Base-by-base conservation (phyloP, 768 basidiomycete genomes). In the Lentinula edodes region DNA sequence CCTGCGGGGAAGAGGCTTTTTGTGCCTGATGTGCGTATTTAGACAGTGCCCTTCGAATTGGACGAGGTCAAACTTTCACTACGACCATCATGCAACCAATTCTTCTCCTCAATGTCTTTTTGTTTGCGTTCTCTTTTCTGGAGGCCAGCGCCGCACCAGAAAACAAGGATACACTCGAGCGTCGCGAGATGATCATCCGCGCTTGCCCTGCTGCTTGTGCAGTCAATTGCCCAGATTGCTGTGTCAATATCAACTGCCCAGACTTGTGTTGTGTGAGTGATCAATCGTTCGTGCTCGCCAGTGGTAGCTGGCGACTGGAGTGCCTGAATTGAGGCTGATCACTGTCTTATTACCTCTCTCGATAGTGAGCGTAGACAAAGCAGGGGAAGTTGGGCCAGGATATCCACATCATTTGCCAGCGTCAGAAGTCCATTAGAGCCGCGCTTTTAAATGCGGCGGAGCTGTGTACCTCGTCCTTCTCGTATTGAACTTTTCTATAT, bases 181-280 rank as follows among this genome's bases (percentile, higher is more conserved):
- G 53, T 35, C 53, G 53, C 1, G 53, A 38, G 38, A 39, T 54
- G 53, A 54, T 54, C 6, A 16, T 41, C 18, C 53, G 53, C 18
- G 53, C 53, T 36, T 54, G 53, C 18, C 53, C 53, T 18, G 53
- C 53, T 38, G 53, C 53, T n/a, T 54, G 53, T 23, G 53, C 53
- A 20, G 18, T 54, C 9, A 39, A 39, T 54, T 54, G 53, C 38
- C 53, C 53, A 6, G 53, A 54, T 35, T 54, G 53, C 6, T 54
- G 53, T 3, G 16, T 54, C 34, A n/a, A 54, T n/a, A 54, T 54
- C 18, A 54, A 54, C 36, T 54, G 53, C 36, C 35, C 53, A 38
- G 53, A 54, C 38, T 16, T 54, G 15, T 54, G 53, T 18, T 54
- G 53, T 20, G 53, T 54, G 10, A 36, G 53, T 54, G 16, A 32